Percentiles rank a stretch among this genome's conserved stretches.
Evolutionary conservation across 805 yeast genomes (phyloP).

Genomic region (Lachancea meyersii): DNA sequence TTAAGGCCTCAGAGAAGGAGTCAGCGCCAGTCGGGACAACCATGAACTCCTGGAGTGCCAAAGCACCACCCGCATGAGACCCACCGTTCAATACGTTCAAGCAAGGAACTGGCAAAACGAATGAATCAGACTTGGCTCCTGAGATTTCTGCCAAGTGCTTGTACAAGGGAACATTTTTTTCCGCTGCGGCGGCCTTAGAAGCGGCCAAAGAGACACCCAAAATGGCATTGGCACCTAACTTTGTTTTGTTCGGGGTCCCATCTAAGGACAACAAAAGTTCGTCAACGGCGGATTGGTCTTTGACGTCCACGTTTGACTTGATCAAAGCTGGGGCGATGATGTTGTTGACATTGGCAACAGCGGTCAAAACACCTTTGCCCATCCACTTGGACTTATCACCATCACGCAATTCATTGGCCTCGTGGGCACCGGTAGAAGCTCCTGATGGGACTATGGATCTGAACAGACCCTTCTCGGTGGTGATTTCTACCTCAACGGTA

Average conservation of each 20-base stretch:
- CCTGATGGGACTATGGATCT: conserved; percentile 99
- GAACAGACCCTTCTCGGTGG: conserved; percentile 90
- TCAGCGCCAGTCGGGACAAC: conserved; percentile 91
- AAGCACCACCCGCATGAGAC: conserved; percentile 98
- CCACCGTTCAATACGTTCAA: conserved; percentile 99
- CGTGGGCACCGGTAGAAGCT: conserved; percentile 98
- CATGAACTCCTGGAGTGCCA: conserved; percentile 99
- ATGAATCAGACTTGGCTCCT: conserved; percentile 65
- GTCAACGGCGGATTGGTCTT: conserved; percentile 81
- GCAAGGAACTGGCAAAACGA: conserved; percentile 97
- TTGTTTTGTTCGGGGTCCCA: conserved; percentile 96
- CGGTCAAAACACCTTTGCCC: conserved; percentile 98
- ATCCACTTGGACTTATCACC: conserved; percentile 96
- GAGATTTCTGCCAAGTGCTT: conserved; percentile 80
- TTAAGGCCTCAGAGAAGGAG: conserved; percentile 89
- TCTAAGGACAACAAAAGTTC: conserved; percentile 80
- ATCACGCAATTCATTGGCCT: conserved; percentile 97
- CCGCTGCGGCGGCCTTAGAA: conserved; percentile 98
- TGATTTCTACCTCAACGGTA: conserved; percentile 95
- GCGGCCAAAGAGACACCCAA: conserved; percentile 96
- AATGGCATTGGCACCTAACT: conserved; percentile 97
- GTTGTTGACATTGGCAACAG: conserved; percentile 92
- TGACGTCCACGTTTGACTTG: conserved; percentile 73
- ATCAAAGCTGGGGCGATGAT: conserved; percentile 91
- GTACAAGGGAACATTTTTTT: conserved; percentile 89